Evolutionary conservation across 2,329 filamentous ascomycete species (phyloP).

Genomic region (Moelleriella libera): DNA sequence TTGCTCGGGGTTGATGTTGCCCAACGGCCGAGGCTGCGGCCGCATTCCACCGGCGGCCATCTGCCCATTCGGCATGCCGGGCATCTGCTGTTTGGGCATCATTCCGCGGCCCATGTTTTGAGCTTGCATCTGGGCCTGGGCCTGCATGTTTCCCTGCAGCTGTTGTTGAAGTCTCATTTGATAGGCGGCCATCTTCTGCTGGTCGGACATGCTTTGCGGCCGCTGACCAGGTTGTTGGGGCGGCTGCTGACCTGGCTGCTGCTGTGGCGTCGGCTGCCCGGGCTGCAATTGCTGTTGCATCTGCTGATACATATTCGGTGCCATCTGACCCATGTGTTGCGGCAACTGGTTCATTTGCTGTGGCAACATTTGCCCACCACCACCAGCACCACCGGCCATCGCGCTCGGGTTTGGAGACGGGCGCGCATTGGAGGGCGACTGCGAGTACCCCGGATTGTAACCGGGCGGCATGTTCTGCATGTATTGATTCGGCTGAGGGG

Average conservation of each 20-base stretch:
- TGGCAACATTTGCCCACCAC: conserved; percentile 35
- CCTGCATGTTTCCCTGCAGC: conserved; percentile 41
- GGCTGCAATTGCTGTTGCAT: conserved; percentile 26
- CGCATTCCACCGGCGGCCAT: conserved; percentile 34
- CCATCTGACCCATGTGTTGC: conserved; percentile 33
- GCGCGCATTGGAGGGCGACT: conserved; percentile 39
- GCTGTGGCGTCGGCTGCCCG: conserved; percentile 48
- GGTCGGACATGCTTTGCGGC: conserved; percentile 34
- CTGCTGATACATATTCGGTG: conserved; percentile 24
- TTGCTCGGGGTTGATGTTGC: conserved; percentile 42
- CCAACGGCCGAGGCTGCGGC: conserved; percentile 30
- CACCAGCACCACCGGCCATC: conserved; percentile 20
- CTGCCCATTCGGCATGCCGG: conserved; percentile 40
- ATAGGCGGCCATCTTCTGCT: conserved; percentile 62
- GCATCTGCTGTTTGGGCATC: conserved; percentile 38
- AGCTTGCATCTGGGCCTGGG: conserved; percentile 36
- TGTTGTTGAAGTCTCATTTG: conserved; percentile 76
- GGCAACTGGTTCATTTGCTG: conserved; percentile 34
- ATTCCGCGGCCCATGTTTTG: conserved; percentile 30
- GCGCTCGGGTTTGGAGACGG: conserved; percentile 39
- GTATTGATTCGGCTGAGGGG: conserved; percentile 60
- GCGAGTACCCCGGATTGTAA: conserved; percentile 44
- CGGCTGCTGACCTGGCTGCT: conserved; percentile 36
- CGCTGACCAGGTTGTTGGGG: conserved; percentile 26
- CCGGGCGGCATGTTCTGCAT: conserved; percentile 45